These are phyloP conservation scores for Ceriops zippeliana DNA, from an alignment of 345 rosid species.

Conservation along the genomic window DNA sequence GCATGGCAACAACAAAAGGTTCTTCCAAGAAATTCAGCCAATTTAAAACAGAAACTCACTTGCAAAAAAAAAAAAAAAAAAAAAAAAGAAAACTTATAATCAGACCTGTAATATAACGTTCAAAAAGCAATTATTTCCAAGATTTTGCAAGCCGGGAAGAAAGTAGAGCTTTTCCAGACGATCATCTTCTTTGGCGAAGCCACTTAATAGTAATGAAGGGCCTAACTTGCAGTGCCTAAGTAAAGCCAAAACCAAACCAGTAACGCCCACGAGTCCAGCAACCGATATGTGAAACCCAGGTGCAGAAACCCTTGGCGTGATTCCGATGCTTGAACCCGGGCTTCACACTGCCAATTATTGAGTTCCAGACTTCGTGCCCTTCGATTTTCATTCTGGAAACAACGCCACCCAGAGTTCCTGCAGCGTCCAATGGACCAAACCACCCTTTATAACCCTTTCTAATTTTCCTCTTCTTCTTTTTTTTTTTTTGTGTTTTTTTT, in stretches of 20 bases:
- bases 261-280: conserved; percentile 47
- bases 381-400: too few relatives aligned
- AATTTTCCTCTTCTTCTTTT: too few relatives aligned
- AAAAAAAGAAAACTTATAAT: neutral
- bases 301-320: conserved; percentile 5
- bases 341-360: too few relatives aligned
- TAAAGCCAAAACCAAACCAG: conserved; percentile 48
- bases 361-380: too few relatives aligned
- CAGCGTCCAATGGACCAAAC: too few relatives aligned
- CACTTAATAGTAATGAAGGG: conserved; percentile 16
- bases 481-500: too few relatives aligned
- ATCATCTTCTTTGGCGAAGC: conserved; percentile 27
- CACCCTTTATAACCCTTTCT: too few relatives aligned
- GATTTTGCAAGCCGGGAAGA: conserved; percentile 79
- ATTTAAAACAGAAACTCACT: neutral
- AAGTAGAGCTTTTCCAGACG: conserved; percentile 27
- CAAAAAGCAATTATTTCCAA: conserved; percentile 79
- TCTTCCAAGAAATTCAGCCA: neutral
- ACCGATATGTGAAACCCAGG: conserved; percentile 42
- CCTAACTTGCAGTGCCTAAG: conserved; percentile 40
- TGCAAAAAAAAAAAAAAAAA: conserved; percentile 4
- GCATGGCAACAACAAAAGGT: neutral
- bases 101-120: conserved; percentile 81
- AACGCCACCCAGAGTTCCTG: too few relatives aligned
- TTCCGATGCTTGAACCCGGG: too few relatives aligned